A percentile compares a stretch with the other conserved stretches of the same genome.
These are phyloP conservation scores for Cylindrodendrum hubeiense DNA, from an alignment of 2,329 filamentous ascomycete genomes.

Conservation along the genomic window DNA sequence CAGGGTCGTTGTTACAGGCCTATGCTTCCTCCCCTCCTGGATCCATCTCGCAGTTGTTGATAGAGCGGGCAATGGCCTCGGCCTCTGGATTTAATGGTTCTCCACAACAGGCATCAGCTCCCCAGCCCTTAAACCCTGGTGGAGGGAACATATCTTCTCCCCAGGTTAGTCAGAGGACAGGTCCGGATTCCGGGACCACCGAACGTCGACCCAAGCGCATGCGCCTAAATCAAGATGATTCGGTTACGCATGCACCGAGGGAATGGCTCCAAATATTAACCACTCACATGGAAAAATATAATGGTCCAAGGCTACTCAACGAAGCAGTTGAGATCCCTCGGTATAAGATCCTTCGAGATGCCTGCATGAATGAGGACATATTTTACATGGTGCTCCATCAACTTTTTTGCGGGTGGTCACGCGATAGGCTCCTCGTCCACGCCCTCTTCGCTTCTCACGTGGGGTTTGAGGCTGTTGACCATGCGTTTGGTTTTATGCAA, in stretches of 20 bases:
- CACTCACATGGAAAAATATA: constrained; percentile 38
- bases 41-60: neutral
- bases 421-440: constrained; percentile 51
- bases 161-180: neutral
- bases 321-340: constrained; percentile 59
- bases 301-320: constrained; percentile 34
- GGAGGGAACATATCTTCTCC: neutral
- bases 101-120: neutral
- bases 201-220: constrained; percentile 30
- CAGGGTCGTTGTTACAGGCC: neutral
- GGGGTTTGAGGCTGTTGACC: constrained; percentile 29
- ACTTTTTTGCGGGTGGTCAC: constrained; percentile 69
- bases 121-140: neutral
- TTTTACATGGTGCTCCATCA: constrained; percentile 77
- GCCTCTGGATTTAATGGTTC: constrained; percentile 3
- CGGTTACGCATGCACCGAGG: neutral
- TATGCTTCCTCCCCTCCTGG: neutral
- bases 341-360: constrained; percentile 66
- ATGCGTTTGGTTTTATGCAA: constrained; percentile 36
- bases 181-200: neutral
- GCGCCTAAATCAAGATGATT: constrained; percentile 21
- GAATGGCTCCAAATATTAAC: constrained; percentile 26
- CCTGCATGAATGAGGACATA: constrained; percentile 66
- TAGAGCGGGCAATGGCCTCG: constrained; percentile 5
- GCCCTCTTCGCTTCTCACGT: constrained; percentile 30